These are phyloP conservation scores for Solanum hybrid DNA, from an alignment of 305 asterid species.

Conservation along the genomic window DNA sequence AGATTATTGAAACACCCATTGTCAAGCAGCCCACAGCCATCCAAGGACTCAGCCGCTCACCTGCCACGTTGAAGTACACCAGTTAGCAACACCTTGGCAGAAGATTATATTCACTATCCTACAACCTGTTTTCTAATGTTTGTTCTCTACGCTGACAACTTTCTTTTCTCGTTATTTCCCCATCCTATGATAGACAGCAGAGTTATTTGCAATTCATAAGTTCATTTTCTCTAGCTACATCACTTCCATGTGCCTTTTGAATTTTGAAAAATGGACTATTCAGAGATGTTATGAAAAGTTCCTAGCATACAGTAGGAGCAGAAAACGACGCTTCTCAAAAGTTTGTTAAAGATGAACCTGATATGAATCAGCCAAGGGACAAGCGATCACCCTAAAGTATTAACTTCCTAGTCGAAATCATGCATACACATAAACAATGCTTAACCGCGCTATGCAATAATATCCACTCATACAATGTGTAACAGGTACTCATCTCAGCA, in stretches of 20 bases:
- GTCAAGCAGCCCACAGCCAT: conserved; percentile 67
- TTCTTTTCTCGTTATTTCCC: not conserved
- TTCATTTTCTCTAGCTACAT: not conserved
- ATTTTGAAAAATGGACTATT: not conserved
- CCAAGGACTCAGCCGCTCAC: conserved; percentile 89
- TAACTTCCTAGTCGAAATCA: not conserved
- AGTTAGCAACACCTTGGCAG: not conserved
- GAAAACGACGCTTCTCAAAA: not conserved
- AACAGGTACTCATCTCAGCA: not conserved
- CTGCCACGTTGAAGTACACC: conserved; percentile 21
- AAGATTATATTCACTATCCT: not conserved
- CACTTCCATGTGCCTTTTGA: not conserved
- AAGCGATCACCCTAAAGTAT: not conserved
- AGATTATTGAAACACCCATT: conserved; percentile 72
- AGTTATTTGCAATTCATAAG: not conserved
- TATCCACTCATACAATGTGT: not conserved
- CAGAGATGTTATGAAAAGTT: not conserved
- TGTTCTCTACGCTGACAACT: not conserved
- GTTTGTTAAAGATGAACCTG: not conserved
- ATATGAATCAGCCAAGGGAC: not conserved
- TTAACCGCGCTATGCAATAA: not conserved
- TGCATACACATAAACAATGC: not conserved
- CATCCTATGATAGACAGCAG: not conserved
- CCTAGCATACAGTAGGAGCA: not conserved
- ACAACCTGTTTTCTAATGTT: not conserved